These are phyloP conservation scores for Russula sp. DNA, from an alignment of 768 basidiomycete genomes.

Conservation along the genomic window DNA sequence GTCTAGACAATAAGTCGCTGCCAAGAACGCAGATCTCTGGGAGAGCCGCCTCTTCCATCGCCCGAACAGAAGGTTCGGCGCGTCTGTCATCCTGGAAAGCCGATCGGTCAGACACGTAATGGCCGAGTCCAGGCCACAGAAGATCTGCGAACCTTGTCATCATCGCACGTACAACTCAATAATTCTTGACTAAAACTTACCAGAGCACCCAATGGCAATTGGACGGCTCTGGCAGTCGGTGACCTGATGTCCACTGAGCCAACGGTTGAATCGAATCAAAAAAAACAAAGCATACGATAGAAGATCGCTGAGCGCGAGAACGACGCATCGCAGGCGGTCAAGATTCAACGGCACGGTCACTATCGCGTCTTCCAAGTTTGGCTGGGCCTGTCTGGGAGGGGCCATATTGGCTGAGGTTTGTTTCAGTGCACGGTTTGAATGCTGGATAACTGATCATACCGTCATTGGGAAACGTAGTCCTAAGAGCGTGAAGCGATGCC, in stretches of 20 bases:
- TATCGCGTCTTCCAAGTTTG: constrained; percentile 46
- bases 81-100: constrained; percentile 45
- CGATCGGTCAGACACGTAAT: constrained; percentile 17
- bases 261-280: background rate
- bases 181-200: constrained; percentile 53
- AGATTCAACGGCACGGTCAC: constrained; percentile 53
- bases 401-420: constrained; percentile 25
- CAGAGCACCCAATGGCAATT: constrained; percentile 64
- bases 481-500: constrained; percentile 54
- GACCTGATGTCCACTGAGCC: constrained; percentile 43
- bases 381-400: constrained; percentile 27
- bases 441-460: constrained; percentile 37
- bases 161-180: constrained; percentile 43
- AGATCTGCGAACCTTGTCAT: constrained; percentile 40
- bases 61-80: constrained; percentile 49
- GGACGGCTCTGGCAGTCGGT: constrained; percentile 57
- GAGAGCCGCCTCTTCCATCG: constrained; percentile 53
- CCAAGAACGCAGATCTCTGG: constrained; percentile 53
- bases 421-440: constrained; percentile 4
- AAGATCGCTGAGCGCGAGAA: constrained; percentile 51
- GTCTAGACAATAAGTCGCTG: constrained; percentile 48
- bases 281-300: constrained; percentile 44
- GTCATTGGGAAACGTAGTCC: constrained; percentile 55
- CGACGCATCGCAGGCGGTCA: constrained; percentile 57
- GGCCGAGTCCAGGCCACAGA: constrained; percentile 8